Evolutionary conservation across 2,329 filamentous ascomycete genomes (phyloP).

Genomic region (Botrytis pseudocinerea): DNA sequence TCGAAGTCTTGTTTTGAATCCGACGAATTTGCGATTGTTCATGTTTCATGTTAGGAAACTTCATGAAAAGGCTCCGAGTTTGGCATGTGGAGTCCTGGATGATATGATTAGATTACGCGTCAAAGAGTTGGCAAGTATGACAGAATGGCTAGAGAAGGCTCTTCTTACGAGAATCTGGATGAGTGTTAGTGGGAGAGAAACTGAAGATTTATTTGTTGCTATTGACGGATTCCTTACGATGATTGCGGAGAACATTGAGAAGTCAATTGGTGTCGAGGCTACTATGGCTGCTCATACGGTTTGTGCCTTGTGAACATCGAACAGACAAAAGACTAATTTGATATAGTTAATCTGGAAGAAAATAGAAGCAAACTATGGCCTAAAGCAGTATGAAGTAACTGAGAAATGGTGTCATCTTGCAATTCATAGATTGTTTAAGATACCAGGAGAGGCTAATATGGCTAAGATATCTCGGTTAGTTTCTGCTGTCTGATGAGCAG

Average conservation of each 20-base stretch:
- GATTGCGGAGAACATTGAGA: constrained; percentile 48
- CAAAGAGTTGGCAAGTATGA: constrained; percentile 47
- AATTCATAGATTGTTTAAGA: constrained; percentile 65
- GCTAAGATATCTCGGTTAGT: constrained; percentile 66
- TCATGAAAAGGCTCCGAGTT: constrained; percentile 52
- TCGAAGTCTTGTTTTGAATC: constrained; percentile 57
- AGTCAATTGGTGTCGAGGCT: constrained; percentile 57
- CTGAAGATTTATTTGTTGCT: constrained; percentile 41
- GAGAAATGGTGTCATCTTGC: constrained; percentile 72
- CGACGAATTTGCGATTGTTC: constrained; percentile 64
- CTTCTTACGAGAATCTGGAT: constrained; percentile 70
- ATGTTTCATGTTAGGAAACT: constrained; percentile 69
- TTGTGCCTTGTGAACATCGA: constrained; percentile 34
- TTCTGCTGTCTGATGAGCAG: constrained; percentile 3
- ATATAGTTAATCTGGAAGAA: constrained; percentile 77
- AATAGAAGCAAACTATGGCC: constrained; percentile 59
- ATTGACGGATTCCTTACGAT: constrained; percentile 48
- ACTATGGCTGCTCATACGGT: constrained; percentile 69
- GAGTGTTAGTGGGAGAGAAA: constrained; percentile 50
- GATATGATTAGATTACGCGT: constrained; percentile 63
- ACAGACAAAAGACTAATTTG: constrained; percentile 23
- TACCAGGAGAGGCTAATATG: constrained; percentile 64
- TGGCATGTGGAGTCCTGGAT: constrained; percentile 57
- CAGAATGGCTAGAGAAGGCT: constrained; percentile 66
- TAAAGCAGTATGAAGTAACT: constrained; percentile 54